Evolutionary conservation across 331 rosid genomes (phyloP), one percentile per base, ranked within the genome.

Genomic region (Malus hybrid): DNA sequence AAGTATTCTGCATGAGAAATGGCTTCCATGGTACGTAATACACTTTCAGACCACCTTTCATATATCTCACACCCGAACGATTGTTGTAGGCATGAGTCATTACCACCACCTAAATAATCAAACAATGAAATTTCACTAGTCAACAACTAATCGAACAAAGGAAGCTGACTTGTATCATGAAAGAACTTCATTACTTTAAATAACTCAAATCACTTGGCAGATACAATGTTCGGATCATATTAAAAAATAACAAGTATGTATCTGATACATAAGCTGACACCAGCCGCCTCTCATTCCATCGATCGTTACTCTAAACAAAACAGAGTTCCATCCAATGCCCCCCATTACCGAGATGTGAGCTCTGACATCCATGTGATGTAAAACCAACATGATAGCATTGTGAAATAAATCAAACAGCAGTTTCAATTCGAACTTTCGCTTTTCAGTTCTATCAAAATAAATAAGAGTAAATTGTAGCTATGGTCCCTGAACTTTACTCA

Each of bases 21-120:
- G 95, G 96, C 33, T 78, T 86, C 96, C 96, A 93, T 12, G 98
- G 98, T 73, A 91, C 84, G 74, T 93, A 87, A 81, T 93, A 93
- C 36, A 91, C 97, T 87, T 93, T 93, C 76, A 91, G 70, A 63
- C 97, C 93, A 55, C 96, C 85, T 0, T 97, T 93, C 93, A 93
- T 86, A 50, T 91, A 91, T 84, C 98, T 87, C 73, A 93, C 96
- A 58, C 98, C 95, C 32, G 91, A 89, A 18, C 97, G 96, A 83
- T 88, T 89, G 76, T 93, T 89, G 84, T 91, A 93, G 33, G 97
- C 97, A 86, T 93, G 97, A 68, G 98, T 93, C 90, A 81, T 80
- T 82, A 91, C 95, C 79, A 91, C 97, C 84, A 93, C 96, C 98
- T 93, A 83, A 71, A 61, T 63, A 72, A 44, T 48, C 83, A 77